Evolutionary conservation across 495 filamentous ascomycete genomes (phyloP).

Genomic region (Wilcoxina mikolae): DNA sequence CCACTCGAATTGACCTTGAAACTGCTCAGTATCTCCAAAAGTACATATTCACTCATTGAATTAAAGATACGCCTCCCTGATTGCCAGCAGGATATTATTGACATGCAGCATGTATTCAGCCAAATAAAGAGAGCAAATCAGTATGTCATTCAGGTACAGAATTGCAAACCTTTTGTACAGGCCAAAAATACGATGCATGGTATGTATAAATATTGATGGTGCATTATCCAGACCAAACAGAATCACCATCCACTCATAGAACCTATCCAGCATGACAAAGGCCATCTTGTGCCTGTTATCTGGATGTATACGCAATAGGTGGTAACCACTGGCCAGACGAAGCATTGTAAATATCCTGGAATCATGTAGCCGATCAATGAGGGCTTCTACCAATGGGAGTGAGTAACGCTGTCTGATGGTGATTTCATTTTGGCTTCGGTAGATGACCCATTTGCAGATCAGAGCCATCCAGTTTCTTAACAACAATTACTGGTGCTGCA

Average conservation of each 20-base stretch:
- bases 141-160: slow-evolving; percentile 28
- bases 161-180: neutral
- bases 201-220: neutral
- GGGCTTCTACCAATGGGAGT: slow-evolving; percentile 35
- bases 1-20: slow-evolving; percentile 17
- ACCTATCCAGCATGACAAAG: neutral
- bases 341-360: slow-evolving; percentile 35
- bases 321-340: slow-evolving; percentile 16
- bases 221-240: neutral
- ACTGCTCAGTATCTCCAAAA: slow-evolving; percentile 25
- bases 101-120: too few relatives aligned
- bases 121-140: slow-evolving; percentile 23
- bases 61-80: slow-evolving; percentile 10
- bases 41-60: slow-evolving; percentile 28
- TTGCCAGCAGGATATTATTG: slow-evolving; percentile 8
- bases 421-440: slow-evolving; percentile 34
- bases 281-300: neutral
- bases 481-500: slow-evolving; percentile 1
- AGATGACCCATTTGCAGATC: slow-evolving; percentile 34
- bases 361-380: slow-evolving; percentile 23
- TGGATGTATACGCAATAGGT: neutral
- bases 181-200: neutral
- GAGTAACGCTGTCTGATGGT: too few relatives aligned
- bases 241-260: neutral
- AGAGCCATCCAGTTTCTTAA: neutral